Conservation (phyloP, 2,329 filamentous ascomycete genomes). For the Taxawa tesnikishii region DNA sequence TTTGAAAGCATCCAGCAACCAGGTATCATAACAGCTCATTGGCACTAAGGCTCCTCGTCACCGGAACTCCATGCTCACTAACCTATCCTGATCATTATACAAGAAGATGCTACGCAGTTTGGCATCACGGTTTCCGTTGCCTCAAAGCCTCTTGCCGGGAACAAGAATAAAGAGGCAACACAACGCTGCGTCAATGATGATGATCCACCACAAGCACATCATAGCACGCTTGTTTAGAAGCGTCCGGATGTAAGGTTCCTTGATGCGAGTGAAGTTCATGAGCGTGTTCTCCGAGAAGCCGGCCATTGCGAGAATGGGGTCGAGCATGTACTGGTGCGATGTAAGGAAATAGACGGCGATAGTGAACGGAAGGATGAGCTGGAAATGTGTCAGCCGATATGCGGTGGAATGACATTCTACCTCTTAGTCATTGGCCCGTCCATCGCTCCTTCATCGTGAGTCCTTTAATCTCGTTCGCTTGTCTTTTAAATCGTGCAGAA, state of each 20-base stretch:
- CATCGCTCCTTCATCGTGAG: too few species aligned
- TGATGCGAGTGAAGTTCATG: constrained; percentile 77
- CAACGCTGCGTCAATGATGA: constrained; percentile 67
- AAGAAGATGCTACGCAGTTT: too few species aligned
- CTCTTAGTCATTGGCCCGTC: too few species aligned
- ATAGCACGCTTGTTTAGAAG: constrained; percentile 73
- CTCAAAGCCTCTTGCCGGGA: constrained; percentile 69
- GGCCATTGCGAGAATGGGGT: constrained; percentile 78
- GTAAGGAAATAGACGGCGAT: constrained; percentile 78
- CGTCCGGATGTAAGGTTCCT: constrained; percentile 81
- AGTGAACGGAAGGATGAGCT: constrained; percentile 81
- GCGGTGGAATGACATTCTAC: too few species aligned
- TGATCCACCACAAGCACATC: constrained; percentile 66
- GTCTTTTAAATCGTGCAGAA: too few species aligned
- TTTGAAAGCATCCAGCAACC: too few species aligned
- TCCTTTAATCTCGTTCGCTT: too few species aligned
- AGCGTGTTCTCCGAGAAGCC: constrained; percentile 95
- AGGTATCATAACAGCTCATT: too few species aligned
- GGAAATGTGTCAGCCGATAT: constrained; percentile 23
- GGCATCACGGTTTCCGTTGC: too few species aligned
- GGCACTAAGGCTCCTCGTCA: too few species aligned
- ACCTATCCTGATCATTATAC: too few species aligned
- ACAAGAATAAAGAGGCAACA: constrained; percentile 90
- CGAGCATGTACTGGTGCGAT: constrained; percentile 91
- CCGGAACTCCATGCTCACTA: too few species aligned